Base-by-base conservation (phyloP, 805 yeast species). In the Suhomyces prunicola region DNA sequence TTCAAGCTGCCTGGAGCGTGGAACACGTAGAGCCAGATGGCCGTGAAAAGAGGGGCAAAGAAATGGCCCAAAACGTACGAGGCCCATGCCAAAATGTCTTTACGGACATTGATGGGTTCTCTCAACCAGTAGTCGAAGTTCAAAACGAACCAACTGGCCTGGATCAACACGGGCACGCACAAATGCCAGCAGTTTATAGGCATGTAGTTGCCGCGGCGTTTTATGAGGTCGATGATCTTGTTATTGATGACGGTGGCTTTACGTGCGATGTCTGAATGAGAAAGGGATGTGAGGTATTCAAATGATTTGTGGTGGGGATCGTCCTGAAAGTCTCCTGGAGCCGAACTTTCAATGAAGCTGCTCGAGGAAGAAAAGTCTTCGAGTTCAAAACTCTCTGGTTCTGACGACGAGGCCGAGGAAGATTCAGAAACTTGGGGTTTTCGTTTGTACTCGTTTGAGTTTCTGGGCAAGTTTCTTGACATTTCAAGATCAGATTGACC, bases 1-100 rank as follows among this genome's bases (percentile, higher is more conserved):
- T 78, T 80, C 10, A 84, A 50, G 0, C 83, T 80, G 0, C 87
- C 88, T n/a, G 85, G 87, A 1, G 84, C 76, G 50, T 85, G 88
- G 74, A 84, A 85, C 9, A 84, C 78, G 61, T 85, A 85, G 13
- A 86, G 69, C 71, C 85, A 86, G 17, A 82, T 74, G 0, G 85
- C 82, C 0, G 87, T 82, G 55, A 84, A 65, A 6, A 86, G 78
- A 0, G 90, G 89, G 5, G 78, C 81, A 24, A 81, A 72, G 40
- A 85, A 73, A 65, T 86, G 90, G 39, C 82, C 73, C 19, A 85
- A 63, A 10, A 85, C 88, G 61, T 85, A 85, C 35, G 82, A 80
- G 44, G 77, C 65, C 87, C 88, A 83, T 1, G 90, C 85, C 27
- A 76, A 54, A 8, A 84, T 56, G 65, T 86, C 89, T 57, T 79